Base-by-base conservation (phyloP, 1,139 yeast species). In the Meyerozyma elateridarum region DNA sequence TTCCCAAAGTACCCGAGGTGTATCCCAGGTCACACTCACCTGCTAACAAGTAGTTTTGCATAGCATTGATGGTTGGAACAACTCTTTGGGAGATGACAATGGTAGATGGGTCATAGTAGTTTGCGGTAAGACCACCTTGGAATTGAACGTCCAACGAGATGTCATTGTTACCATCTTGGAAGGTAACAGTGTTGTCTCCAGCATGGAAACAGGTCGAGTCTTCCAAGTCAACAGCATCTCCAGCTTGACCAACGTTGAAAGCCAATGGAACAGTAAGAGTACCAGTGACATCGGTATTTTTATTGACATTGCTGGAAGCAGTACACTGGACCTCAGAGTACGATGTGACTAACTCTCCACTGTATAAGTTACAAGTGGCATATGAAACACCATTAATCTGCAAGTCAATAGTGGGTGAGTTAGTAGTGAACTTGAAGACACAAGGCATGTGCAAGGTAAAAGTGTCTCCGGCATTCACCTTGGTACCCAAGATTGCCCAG, bases 171-270 rank as follows among this genome's bases (percentile, higher is more conserved):
- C 67, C 67, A 40, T 59, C 64, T 6, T 28, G 37, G 42, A 56
- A 60, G 4, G 50, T 40, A 8, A 60, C 46, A 6, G 55, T 48
- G 22, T 61, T 59, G 1, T 34, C 3, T 8, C 66, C 66, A 4
- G 45, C 37, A 1, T 24, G 28, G 33, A 47, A 55, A 16, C 48
- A 39, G 2, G 31, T 25, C 1, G 68, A 44, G 36, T 43, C 46
- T 17, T 38, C 28, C 12, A 50, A 16, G 37, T 59, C 64, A 8
- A 40, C 39, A 4, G 41, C 24, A 3, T 32, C 26, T 8, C 45
- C 54, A 9, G 54, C 42, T 5, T 40, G 39, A 26, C 67, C 68
- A 20, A 41, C 36, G 34, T 54, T 53, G 37, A 58, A 61, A 1
- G 52, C 36, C 15, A 60, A 24, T 3, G 64, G 63, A 22, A 61